Base-by-base conservation (phyloP, 1,284 basidiomycete species). In the Flammula alnicola region DNA sequence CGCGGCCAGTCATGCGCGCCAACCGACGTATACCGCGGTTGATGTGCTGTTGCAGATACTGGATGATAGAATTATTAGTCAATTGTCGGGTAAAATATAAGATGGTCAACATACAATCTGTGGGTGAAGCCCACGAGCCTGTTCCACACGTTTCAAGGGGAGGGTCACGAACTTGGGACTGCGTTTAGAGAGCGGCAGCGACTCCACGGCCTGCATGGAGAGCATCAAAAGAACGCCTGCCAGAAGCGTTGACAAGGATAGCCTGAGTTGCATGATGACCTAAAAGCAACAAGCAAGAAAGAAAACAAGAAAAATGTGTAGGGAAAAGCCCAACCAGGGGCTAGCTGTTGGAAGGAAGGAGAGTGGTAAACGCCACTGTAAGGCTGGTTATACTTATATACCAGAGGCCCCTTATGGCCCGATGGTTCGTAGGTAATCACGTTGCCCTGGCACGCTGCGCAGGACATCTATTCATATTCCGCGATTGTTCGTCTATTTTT, bases 31-130 rank as follows among this genome's bases (percentile, higher is more conserved):
- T 71, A 47, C 79, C 75, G 44, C 81, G 80, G 68, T 90, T 91
- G 54, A 87, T 79, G 60, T 86, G 76, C 67, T 86, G 88, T 66
- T 90, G 88, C 37, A 85, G 68, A 47, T 78, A 67, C 88, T 91
- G 60, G 31, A 32, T 16, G 29, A 9, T 14, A 27, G 12, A 33
- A 32, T 25, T 16, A 43, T 29, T n/a, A 43, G 27, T n/a, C 44
- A 42, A 38, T 35, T 17, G 12, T 11, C 38, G 29, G 31, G 19
- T 22, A 14, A 29, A 35, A 17, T 40, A 31, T 16, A 19, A 33
- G 9, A 10, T 30, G 12, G 14, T 27, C 11, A 29, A 33, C 10
- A 42, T 57, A 89, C 88, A 49, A 90, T 70, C 54, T 77, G 75
- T 19, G 88, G 84, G 60, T 88, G 85, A 26, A 82, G 55, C 56